Base-by-base conservation (phyloP, 768 basidiomycete species). In the Sistotremastrum suecicum region DNA sequence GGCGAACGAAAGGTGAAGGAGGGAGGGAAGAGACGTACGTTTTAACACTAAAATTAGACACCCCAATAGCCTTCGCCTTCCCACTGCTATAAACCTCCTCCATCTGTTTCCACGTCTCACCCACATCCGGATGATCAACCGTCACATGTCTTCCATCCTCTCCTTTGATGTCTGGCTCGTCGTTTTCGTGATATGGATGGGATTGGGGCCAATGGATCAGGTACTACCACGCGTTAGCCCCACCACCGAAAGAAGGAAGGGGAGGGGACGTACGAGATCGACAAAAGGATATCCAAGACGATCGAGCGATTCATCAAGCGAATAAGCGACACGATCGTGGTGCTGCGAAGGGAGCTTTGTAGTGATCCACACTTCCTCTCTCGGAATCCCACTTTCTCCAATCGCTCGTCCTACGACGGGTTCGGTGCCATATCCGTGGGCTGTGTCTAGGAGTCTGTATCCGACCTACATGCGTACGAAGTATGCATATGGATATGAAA, bases 11-110 rank as follows among this genome's bases (percentile, higher is more conserved):
- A 41, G 5, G n/a, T 11, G 37, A 31, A 46, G 5, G 20, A 20
- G 20, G n/a, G 12, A 28, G 3, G 7, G 29, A 37, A 10, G 35
- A 42, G 8, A 56, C 66, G 11, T 45, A 75, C 72, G 65, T 75
- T 52, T 75, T 73, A 46, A 75, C 60, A 4, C 72, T 74, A 53
- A 77, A 78, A 56, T 79, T 79, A 56, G 72, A 72, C 40, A 79
- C 72, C 0, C 76, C 75, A 48, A 77, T 73, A 2, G 72, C 68
- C 44, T 58, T 67, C 7, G 65, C 71, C 51, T 67, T 69, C 0
- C 71, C 71, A 9, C 63, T 66, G 30, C 61, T 62, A 33, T 69
- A 60, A 7, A 76, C 51, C 42, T 70, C 67, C 57, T 77, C 75
- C 51, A 77, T 62, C 39, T 68, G 64, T 0, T 66, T 66, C 72